Percentiles rank a stretch among this genome's conserved stretches.
phyloP scores from a whole-genome alignment of 2,329 filamentous ascomycete genomes.

The Macrophomina phaseolina region DNA sequence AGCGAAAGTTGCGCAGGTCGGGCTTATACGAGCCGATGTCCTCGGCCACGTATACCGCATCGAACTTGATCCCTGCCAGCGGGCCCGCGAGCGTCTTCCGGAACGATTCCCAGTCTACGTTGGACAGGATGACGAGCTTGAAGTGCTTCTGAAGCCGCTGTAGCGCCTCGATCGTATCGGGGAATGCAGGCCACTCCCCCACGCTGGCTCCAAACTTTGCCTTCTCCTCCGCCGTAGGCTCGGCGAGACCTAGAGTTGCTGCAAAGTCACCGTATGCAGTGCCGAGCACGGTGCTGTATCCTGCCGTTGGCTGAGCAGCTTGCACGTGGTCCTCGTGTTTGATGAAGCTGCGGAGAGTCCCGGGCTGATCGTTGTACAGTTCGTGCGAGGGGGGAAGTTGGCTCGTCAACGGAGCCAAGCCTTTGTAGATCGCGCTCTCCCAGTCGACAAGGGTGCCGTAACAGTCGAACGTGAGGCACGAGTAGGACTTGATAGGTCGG shows the following conservation, averaged over 20 bases:
- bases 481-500: conserved; percentile 1
- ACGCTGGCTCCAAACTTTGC: conserved; percentile 59
- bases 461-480: conserved; percentile 71
- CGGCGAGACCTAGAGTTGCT: conserved; percentile 46
- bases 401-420: conserved; percentile 57
- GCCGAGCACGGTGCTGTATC: conserved; percentile 66
- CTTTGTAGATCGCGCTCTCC: conserved; percentile 67
- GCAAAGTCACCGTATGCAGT: conserved; percentile 57
- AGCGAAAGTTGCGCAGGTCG: conserved; percentile 62
- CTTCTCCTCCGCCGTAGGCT: conserved; percentile 47
- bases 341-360: conserved; percentile 48
- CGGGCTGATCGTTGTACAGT: conserved; percentile 46
- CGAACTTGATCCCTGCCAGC: conserved; percentile 63
- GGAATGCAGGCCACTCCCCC: conserved; percentile 62
- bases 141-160: conserved; percentile 56
- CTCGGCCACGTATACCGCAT: conserved; percentile 71
- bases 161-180: conserved; percentile 63
- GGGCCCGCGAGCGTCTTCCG: conserved; percentile 53
- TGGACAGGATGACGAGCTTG: conserved; percentile 67
- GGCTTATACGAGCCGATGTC: conserved; percentile 77
- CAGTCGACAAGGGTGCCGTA: conserved; percentile 82
- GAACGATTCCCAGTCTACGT: conserved; percentile 64
- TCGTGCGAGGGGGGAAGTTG: conserved; percentile 29
- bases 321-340: conserved; percentile 58
- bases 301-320: conserved; percentile 59